Evolutionary conservation across 306 rosid species (phyloP).

Genomic region (Casuarina equisetifolia): DNA sequence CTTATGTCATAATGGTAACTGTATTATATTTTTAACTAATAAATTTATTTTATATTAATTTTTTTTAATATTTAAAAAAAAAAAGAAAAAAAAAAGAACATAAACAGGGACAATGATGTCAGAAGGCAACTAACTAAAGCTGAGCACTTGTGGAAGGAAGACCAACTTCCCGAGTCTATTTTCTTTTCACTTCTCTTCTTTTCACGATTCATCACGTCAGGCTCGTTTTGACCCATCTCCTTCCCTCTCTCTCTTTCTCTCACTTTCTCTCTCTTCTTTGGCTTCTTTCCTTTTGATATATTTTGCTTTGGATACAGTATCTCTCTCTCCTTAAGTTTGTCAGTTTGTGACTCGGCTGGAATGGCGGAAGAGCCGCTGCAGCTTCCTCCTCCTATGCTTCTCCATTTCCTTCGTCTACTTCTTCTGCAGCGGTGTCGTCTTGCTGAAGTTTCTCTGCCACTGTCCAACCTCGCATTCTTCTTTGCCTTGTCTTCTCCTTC

Average conservation of each 20-base stretch:
- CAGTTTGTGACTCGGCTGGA: conserved; percentile 41
- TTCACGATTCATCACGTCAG: conserved; percentile 19
- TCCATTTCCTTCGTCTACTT: conserved; percentile 32
- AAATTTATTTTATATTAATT: too few species aligned
- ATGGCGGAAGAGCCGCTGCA: conserved; percentile 77
- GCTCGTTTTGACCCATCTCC: conserved; percentile 36
- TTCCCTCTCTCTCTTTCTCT: conserved; percentile 3
- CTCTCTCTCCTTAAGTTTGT: conserved; percentile 39
- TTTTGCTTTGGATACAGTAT: conserved; percentile 11
- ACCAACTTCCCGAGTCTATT: background rate
- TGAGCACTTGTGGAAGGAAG: conserved; percentile 17
- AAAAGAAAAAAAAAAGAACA: too few species aligned
- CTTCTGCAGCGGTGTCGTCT: conserved; percentile 60
- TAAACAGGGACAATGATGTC: background rate
- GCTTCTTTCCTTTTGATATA: background rate
- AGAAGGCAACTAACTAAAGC: background rate
- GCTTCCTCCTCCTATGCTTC: conserved; percentile 64
- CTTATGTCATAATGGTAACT: background rate
- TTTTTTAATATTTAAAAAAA: too few species aligned
- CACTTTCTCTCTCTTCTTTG: background rate
- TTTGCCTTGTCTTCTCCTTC: conserved; percentile 26
- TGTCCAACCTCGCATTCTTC: conserved; percentile 30
- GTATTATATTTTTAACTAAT: background rate
- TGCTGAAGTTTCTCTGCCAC: conserved; percentile 27
- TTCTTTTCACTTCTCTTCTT: conserved; percentile 19